Evolutionary conservation across 2,329 filamentous ascomycete species (phyloP).

Genomic region (Setomelanomma holmii): DNA sequence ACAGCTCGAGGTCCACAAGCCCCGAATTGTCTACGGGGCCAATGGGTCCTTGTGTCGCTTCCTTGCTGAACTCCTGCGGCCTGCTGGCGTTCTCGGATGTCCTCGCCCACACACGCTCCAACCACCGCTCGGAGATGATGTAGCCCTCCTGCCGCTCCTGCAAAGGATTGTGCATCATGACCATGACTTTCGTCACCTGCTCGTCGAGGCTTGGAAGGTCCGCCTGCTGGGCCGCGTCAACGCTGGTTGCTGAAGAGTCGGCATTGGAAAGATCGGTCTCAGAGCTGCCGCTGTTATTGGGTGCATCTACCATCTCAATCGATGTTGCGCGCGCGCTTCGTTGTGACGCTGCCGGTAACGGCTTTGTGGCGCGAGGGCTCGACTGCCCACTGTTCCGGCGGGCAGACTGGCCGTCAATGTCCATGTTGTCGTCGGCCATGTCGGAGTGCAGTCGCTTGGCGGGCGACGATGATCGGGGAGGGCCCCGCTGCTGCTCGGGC

Average conservation of each 20-base stretch:
- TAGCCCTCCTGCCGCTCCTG: constrained; percentile 78
- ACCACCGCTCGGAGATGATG: constrained; percentile 80
- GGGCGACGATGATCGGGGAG: constrained; percentile 58
- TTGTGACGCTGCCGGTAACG: constrained; percentile 26
- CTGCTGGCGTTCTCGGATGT: constrained; percentile 40
- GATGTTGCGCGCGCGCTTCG: constrained; percentile 47
- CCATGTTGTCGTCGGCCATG: constrained; percentile 57
- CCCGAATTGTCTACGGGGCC: constrained; percentile 89
- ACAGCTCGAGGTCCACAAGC: constrained; percentile 56
- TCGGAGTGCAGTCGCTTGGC: constrained; percentile 63
- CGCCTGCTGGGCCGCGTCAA: constrained; percentile 24
- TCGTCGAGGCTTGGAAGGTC: constrained; percentile 58
- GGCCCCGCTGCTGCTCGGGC: constrained; percentile 26
- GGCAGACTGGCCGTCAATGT: constrained; percentile 35
- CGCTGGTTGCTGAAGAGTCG: constrained; percentile 30
- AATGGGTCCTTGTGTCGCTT: constrained; percentile 67
- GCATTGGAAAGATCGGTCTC: constrained; percentile 36
- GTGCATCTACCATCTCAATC: constrained; percentile 53
- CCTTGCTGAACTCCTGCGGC: constrained; percentile 64
- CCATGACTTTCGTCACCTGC: constrained; percentile 77
- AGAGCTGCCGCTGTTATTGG: constrained; percentile 35
- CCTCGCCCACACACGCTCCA: constrained; percentile 57
- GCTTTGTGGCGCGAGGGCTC: constrained; percentile 37
- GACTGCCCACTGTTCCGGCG: constrained; percentile 34
- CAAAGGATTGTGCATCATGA: constrained; percentile 59